Conservation (phyloP, 208 protist genomes). For the Phytomonas sp. region DNA sequence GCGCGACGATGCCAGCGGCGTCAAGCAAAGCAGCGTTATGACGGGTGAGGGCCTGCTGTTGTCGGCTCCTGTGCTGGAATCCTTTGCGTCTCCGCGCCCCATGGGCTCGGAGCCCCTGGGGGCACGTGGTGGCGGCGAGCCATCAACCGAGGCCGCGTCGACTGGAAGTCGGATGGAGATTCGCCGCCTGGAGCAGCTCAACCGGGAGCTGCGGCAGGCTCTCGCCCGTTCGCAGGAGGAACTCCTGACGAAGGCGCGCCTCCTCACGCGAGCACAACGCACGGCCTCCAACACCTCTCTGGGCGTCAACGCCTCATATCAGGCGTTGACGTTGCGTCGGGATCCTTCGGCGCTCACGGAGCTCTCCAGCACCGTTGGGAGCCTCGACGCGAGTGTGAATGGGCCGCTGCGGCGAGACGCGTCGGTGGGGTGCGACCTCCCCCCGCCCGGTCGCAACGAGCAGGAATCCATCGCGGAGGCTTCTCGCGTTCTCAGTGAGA, state of each 20-base stretch:
- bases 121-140: background rate
- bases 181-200: constrained; percentile 43
- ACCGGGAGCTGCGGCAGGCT: constrained; percentile 50
- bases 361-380: constrained; percentile 2
- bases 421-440: constrained; percentile 9
- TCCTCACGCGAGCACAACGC: constrained; percentile 22
- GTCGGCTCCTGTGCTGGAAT: background rate
- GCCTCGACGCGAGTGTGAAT: background rate
- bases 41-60: too few species aligned
- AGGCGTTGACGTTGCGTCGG: background rate
- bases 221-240: constrained; percentile 49
- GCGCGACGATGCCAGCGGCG: too few species aligned
- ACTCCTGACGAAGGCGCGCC: constrained; percentile 18
- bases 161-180: constrained; percentile 21
- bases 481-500: constrained; percentile 17
- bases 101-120: background rate
- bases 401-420: constrained; percentile 11
- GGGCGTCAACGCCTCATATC: background rate
- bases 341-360: background rate
- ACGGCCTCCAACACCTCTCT: background rate
- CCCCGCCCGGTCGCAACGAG: constrained; percentile 3
- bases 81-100: background rate
- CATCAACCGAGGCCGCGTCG: background rate
- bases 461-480: background rate
- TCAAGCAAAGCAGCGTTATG: too few species aligned